Conservation (phyloP, 164 flowering plant species). For the Umbilicus rupestris region DNA sequence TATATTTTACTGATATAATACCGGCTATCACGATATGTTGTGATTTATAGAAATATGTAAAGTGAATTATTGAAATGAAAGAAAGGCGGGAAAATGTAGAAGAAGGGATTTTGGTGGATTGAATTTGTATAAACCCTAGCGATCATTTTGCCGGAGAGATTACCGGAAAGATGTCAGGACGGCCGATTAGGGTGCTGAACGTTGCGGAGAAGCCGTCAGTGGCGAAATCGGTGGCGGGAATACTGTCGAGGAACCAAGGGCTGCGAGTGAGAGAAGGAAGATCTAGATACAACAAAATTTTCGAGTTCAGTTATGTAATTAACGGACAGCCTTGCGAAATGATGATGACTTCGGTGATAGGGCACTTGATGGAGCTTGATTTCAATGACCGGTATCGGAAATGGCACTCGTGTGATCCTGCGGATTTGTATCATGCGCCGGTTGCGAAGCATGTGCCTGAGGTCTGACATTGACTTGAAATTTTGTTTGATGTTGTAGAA, state of each 20-base stretch:
- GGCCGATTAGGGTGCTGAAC: slow-evolving; percentile 43
- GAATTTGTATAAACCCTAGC: neutral
- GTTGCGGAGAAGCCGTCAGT: slow-evolving; percentile 99
- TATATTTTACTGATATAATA: too few relatives aligned
- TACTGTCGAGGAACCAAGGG: slow-evolving; percentile 50
- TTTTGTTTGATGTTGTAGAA: neutral
- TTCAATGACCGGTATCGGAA: slow-evolving; percentile 72
- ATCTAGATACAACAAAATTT: slow-evolving; percentile 78
- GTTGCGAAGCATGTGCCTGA: slow-evolving; percentile 71
- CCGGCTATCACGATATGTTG: too few relatives aligned
- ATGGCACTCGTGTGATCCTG: slow-evolving; percentile 91
- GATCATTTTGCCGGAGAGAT: neutral
- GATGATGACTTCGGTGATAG: slow-evolving; percentile 86
- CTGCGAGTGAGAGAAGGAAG: slow-evolving; percentile 53
- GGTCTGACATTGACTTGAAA: slow-evolving; percentile 23
- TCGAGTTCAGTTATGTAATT: slow-evolving; percentile 72
- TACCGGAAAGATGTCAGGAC: slow-evolving; percentile 4
- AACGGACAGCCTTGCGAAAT: slow-evolving; percentile 50
- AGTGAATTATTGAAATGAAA: too few relatives aligned
- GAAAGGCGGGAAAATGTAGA: too few relatives aligned
- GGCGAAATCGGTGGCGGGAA: slow-evolving; percentile 71
- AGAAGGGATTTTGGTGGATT: neutral
- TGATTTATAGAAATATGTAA: too few relatives aligned
- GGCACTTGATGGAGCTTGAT: slow-evolving; percentile 94
- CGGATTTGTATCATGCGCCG: slow-evolving; percentile 63